Conservation (phyloP, 2,329 filamentous ascomycete genomes). For the Coniochaeta hoffmannii region DNA sequence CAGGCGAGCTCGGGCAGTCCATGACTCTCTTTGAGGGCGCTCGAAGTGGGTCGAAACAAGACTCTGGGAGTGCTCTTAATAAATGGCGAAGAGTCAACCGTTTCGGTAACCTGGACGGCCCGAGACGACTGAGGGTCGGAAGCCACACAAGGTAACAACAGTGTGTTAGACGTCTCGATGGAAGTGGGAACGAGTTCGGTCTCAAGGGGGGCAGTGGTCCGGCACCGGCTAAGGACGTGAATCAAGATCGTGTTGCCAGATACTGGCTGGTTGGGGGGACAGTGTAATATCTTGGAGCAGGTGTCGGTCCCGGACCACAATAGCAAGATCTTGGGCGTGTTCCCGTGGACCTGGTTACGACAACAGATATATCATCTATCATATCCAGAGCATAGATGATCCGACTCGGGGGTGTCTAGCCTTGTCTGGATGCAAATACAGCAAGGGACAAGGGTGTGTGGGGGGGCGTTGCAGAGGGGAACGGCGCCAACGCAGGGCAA, state of each 20-base stretch:
- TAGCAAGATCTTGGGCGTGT: not conserved
- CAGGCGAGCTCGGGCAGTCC: not conserved
- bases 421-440: not conserved
- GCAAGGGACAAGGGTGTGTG: not conserved
- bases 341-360: constrained; percentile 2
- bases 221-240: not conserved
- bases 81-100: not conserved
- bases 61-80: not conserved
- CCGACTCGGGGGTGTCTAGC: not conserved
- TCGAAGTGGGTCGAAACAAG: not conserved
- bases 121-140: not conserved
- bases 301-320: constrained; percentile 1
- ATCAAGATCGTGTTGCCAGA: not conserved
- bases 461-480: not conserved
- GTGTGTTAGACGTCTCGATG: not conserved
- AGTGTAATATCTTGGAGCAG: not conserved
- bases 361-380: constrained; percentile 1
- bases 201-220: not conserved
- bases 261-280: not conserved
- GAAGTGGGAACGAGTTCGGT: not conserved
- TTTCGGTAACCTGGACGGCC: not conserved
- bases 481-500: constrained; percentile 1
- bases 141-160: not conserved
- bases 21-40: not conserved
- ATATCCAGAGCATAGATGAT: not conserved